Base-by-base conservation (phyloP, 345 rosid genomes). In the Camelina sativa region DNA sequence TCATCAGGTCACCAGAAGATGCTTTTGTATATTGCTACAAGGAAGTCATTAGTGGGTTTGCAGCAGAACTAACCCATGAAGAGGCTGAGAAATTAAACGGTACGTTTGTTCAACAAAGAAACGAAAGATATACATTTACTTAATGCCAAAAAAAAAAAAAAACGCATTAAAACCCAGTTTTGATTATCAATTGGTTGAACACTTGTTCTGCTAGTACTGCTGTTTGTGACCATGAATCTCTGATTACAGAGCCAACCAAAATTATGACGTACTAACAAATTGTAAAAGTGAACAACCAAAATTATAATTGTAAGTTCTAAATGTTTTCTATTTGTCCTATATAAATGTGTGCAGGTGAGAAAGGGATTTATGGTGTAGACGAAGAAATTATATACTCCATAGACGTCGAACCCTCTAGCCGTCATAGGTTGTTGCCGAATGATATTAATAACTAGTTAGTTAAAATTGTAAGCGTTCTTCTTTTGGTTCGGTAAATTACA, bases 71-170 rank as follows among this genome's bases (percentile, higher is more conserved):
- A 34, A 74, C 78, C 4, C 10, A 17, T 65, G 66, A 47, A 57
- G 72, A 74, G 59, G 72, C 66, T 65, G 56, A 23, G 20, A 57
- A 57, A 65, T 47, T 74, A 23, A 74, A 11, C 11, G 72, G 78
- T 72, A 43, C 11, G 62, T 41, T 22, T 67, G 15, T 52, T 67
- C 15, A 53, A 34, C 32, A 34, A 16, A n/a, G 22, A 32, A 16
- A 16, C 10, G 22, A 34, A 35, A 37, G 17, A 16, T 15, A 10
- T 17, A 16, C 6, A 35, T 10, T 48, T 17, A 58, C 5, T 35
- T 2, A 20, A 9, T 37, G 28, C 35, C 22, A 52, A 52, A 7
- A 32, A 1, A 23, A 25, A 25, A 25, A 25, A 25, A 25, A 3
- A 23, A 44, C 16, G 16, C 15, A 15, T 7, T 20, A 11, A 19